These are phyloP conservation scores for Myochromella boudieri DNA, from an alignment of 768 basidiomycete genomes.

Conservation along the genomic window DNA sequence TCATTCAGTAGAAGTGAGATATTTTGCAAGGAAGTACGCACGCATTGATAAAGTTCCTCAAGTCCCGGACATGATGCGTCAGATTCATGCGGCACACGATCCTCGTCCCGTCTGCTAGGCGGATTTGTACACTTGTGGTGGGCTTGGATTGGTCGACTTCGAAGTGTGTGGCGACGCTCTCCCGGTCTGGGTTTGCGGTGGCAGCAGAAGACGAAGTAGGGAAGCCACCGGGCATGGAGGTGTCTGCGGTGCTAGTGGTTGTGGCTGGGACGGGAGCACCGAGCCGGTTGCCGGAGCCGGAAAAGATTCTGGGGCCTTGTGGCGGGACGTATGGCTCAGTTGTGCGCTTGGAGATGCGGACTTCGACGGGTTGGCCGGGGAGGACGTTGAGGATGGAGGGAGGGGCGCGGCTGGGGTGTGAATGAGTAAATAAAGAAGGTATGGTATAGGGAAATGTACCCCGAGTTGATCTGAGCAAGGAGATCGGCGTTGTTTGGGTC, in stretches of 20 bases:
- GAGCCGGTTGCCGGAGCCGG: slow-evolving; percentile 76
- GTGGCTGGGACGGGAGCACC: slow-evolving; percentile 70
- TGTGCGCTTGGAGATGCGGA: slow-evolving; percentile 71
- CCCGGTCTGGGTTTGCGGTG: slow-evolving; percentile 17
- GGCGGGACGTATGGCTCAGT: slow-evolving; percentile 72
- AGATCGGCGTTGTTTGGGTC: slow-evolving; percentile 71
- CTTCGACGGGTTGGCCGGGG: slow-evolving; percentile 79
- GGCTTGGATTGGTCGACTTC: slow-evolving; percentile 83
- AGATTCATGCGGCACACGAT: slow-evolving; percentile 87
- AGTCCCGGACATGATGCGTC: slow-evolving; percentile 83
- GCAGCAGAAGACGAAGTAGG: slow-evolving; percentile 30
- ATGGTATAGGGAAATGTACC: slow-evolving; percentile 44
- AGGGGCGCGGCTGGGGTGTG: slow-evolving; percentile 65
- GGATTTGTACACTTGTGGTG: slow-evolving; percentile 86
- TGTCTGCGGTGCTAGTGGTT: slow-evolving; percentile 8
- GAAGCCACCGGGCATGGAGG: slow-evolving; percentile 63
- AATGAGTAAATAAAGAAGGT: slow-evolving; percentile 45
- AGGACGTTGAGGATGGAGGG: slow-evolving; percentile 70
- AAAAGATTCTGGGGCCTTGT: slow-evolving; percentile 52
- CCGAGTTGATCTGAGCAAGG: slow-evolving; percentile 75
- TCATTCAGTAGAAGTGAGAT: neutral
- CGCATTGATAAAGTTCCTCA: slow-evolving; percentile 89
- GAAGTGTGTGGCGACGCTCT: slow-evolving; percentile 54
- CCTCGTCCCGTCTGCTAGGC: slow-evolving; percentile 91
- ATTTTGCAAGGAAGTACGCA: slow-evolving; percentile 39